Conservation (phyloP, 179 eudicot species). For the Vitellaria paradoxa region DNA sequence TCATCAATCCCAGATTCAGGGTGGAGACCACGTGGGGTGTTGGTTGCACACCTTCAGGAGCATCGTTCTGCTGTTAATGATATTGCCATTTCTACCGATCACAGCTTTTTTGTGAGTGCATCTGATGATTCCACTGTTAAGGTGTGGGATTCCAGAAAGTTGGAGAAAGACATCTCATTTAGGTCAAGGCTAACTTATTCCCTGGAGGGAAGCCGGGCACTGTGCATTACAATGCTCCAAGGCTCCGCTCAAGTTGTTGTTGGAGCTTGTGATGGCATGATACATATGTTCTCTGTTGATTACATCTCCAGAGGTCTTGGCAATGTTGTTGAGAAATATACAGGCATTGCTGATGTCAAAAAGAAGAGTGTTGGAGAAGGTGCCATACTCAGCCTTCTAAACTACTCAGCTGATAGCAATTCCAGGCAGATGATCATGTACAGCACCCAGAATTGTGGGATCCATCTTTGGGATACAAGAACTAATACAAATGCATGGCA, state of each 20-base stretch:
- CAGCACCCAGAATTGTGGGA: conserved; percentile 86
- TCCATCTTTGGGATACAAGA: conserved; percentile 91
- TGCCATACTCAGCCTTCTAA: conserved; percentile 73
- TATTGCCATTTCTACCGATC: conserved; percentile 84
- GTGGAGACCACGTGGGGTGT: conserved; percentile 98
- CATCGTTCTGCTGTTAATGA: conserved; percentile 96
- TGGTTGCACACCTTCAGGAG: conserved; percentile 98
- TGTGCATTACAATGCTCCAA: conserved; percentile 72
- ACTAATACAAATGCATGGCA: conserved; percentile 64
- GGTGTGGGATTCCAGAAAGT: conserved; percentile 93
- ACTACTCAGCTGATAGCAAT: conserved; percentile 60
- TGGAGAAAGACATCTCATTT: conserved; percentile 97
- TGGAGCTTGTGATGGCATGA: conserved; percentile 85
- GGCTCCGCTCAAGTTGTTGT: conserved; percentile 83
- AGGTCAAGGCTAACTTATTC: conserved; percentile 92
- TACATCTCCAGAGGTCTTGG: conserved; percentile 85
- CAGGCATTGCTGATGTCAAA: conserved; percentile 86
- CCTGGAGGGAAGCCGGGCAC: conserved; percentile 81
- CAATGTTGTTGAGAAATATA: conserved; percentile 89
- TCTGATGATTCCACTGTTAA: conserved; percentile 98
- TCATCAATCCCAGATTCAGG: conserved; percentile 80
- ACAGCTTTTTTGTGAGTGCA: conserved; percentile 83
- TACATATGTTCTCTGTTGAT: conserved; percentile 92
- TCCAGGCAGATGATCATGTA: conserved; percentile 65
- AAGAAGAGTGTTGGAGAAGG: conserved; percentile 78